Evolutionary conservation across 2,329 filamentous ascomycete species (phyloP).

Genomic region (Penicillium aurantiogriseum): DNA sequence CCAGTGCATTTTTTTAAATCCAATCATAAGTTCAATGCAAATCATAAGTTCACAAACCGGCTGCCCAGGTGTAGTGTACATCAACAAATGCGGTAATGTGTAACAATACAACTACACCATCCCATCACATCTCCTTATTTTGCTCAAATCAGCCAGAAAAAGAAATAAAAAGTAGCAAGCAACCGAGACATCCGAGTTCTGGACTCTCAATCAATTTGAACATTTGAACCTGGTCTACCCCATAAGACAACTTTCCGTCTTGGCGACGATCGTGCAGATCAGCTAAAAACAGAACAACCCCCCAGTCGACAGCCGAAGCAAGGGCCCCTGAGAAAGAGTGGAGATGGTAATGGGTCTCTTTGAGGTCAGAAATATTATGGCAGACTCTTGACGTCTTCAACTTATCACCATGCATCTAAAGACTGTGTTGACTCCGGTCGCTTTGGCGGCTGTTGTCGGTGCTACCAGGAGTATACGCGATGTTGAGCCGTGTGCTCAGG

Average conservation of each 20-base stretch:
- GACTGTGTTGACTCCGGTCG: slow-evolving; percentile 12
- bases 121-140: not conserved
- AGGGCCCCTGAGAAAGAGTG: slow-evolving; percentile 26
- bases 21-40: not conserved
- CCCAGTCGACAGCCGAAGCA: slow-evolving; percentile 9
- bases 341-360: slow-evolving; percentile 4
- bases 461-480: slow-evolving; percentile 14
- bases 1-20: not conserved
- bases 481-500: slow-evolving; percentile 24
- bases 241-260: slow-evolving; percentile 10
- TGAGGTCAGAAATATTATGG: not conserved
- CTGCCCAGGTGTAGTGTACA: not conserved
- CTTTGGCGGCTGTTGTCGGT: slow-evolving; percentile 11
- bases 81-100: not conserved
- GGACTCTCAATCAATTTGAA: not conserved
- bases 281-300: slow-evolving; percentile 16
- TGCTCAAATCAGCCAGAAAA: not conserved
- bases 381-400: slow-evolving; percentile 8
- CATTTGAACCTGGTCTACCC: slow-evolving; percentile 5
- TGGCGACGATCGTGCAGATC: slow-evolving; percentile 23
- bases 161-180: not conserved
- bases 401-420: slow-evolving; percentile 18
- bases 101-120: not conserved
- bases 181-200: slow-evolving; percentile 5
- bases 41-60: not conserved